These are phyloP conservation scores for Rosa chinensis DNA, from an alignment of 306 rosid genomes.

Conservation along the genomic window DNA sequence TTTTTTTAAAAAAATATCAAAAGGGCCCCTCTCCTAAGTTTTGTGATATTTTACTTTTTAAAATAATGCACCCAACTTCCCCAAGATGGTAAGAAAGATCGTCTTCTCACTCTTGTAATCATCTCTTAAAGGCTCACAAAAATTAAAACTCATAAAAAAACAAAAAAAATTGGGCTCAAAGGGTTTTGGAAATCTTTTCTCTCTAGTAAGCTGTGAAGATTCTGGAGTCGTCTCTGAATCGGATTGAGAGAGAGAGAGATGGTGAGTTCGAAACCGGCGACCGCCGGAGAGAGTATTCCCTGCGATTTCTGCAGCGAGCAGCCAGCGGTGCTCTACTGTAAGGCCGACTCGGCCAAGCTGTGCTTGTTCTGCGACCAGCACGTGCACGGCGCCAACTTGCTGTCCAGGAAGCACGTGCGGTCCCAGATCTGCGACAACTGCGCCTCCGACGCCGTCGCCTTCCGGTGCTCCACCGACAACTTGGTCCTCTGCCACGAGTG, in stretches of 20 bases:
- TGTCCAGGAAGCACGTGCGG: constrained; percentile 57
- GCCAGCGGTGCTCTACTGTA: constrained; percentile 56
- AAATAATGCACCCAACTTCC: not conserved
- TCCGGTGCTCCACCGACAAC: constrained; percentile 61
- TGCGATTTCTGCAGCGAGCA: constrained; percentile 63
- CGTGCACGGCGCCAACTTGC: constrained; percentile 64
- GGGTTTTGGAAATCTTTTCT: not conserved
- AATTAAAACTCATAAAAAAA: not conserved
- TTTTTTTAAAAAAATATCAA: not conserved
- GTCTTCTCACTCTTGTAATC: too few species aligned
- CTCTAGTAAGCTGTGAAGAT: not conserved
- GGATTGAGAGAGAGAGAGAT: constrained; percentile 13
- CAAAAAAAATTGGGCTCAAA: not conserved
- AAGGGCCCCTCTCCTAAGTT: not conserved
- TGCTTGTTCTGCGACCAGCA: constrained; percentile 68
- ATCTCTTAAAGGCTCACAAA: not conserved
- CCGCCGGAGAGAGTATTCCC: constrained; percentile 26
- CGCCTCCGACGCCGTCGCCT: constrained; percentile 45
- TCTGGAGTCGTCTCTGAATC: not conserved
- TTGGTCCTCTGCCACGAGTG: constrained; percentile 64
- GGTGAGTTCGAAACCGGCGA: constrained; percentile 38
- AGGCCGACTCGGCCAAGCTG: constrained; percentile 74
- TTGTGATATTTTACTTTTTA: constrained; percentile 1
- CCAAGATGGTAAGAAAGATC: not conserved
- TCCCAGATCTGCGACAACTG: constrained; percentile 75